These are phyloP conservation scores for Noccaea caerulescens DNA, from an alignment of 345 rosid species.

Conservation along the genomic window DNA sequence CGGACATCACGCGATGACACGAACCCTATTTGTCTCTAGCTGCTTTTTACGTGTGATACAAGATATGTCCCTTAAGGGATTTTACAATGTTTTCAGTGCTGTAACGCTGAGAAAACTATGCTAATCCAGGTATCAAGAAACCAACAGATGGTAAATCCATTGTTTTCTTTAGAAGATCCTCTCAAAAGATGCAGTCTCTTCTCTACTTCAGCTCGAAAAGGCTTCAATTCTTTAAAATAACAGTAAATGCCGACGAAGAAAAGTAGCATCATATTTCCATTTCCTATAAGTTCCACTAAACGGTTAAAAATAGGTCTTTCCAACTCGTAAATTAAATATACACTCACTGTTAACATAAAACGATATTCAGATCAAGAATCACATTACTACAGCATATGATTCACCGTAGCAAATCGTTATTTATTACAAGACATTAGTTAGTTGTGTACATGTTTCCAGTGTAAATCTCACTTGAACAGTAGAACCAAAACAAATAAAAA, in stretches of 20 bases:
- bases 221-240: conserved; percentile 44
- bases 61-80: neutral
- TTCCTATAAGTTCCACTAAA: conserved; percentile 59
- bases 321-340: conserved; percentile 46
- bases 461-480: neutral
- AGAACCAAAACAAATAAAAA: neutral
- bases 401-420: neutral
- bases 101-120: neutral
- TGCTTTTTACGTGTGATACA: conserved; percentile 19
- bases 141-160: conserved; percentile 34
- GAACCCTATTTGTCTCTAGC: conserved; percentile 18
- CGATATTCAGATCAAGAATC: neutral
- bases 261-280: neutral
- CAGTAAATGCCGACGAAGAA: neutral
- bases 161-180: conserved; percentile 57
- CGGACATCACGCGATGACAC: conserved; percentile 33
- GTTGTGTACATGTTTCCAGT: neutral
- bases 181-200: conserved; percentile 60
- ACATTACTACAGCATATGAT: neutral
- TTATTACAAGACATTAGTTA: neutral
- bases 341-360: neutral
- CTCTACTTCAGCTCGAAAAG: conserved; percentile 27
- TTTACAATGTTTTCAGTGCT: neutral
- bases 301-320: conserved; percentile 63
- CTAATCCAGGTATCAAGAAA: neutral